These are phyloP conservation scores for Plectosphaerella plurivora DNA, from an alignment of 2,329 filamentous ascomycete genomes.

Conservation along the genomic window DNA sequence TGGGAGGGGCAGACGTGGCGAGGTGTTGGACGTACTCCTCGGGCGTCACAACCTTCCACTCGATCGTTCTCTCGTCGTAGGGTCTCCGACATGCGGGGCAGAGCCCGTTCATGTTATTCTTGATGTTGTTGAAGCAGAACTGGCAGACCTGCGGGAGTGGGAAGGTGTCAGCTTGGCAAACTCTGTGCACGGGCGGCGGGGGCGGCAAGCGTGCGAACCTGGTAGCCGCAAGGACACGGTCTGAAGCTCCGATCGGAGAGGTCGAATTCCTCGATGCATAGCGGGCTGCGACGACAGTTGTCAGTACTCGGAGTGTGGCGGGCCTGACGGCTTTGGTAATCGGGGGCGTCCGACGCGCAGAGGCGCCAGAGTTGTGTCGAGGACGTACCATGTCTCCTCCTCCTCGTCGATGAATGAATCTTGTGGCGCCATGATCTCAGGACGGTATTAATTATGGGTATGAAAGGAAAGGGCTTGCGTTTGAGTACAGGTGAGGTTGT, in stretches of 20 bases:
- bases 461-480: slow-evolving; percentile 5
- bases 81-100: slow-evolving; percentile 95
- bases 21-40: slow-evolving; percentile 70
- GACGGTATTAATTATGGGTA: slow-evolving; percentile 6
- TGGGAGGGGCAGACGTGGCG: neutral
- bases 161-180: slow-evolving; percentile 9
- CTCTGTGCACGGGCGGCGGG: neutral
- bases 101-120: slow-evolving; percentile 93
- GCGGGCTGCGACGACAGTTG: slow-evolving; percentile 57
- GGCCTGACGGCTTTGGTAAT: neutral
- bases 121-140: slow-evolving; percentile 99
- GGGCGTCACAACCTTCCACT: slow-evolving; percentile 90
- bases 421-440: slow-evolving; percentile 57
- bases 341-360: neutral
- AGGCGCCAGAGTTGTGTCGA: slow-evolving; percentile 5
- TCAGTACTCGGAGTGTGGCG: slow-evolving; percentile 18
- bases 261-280: slow-evolving; percentile 99
- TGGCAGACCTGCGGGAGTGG: slow-evolving; percentile 76
- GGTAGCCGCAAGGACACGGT: slow-evolving; percentile 95
- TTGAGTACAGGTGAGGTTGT: slow-evolving; percentile 12
- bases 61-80: slow-evolving; percentile 95
- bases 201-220: slow-evolving; percentile 55
- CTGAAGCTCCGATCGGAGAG: slow-evolving; percentile 95
- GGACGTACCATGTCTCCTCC: slow-evolving; percentile 61
- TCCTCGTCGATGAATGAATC: slow-evolving; percentile 70